Evolutionary conservation across 345 rosid species (phyloP), one percentile per base, ranked within the genome.

Genomic region (Capsella bursapastoris): DNA sequence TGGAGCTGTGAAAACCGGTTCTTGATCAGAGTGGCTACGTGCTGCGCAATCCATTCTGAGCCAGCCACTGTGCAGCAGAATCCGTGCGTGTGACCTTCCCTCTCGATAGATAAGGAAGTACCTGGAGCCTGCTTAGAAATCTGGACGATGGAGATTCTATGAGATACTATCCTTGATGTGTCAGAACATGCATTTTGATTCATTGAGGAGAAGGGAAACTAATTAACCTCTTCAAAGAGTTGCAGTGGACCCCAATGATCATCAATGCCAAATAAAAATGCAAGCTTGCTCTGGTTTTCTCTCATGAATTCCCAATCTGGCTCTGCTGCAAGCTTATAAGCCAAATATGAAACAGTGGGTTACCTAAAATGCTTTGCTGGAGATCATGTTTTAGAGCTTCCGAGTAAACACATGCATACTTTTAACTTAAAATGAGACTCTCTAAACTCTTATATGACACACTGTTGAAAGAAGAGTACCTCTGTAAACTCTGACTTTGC

Each of bases 171-270:
- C 7, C 57, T 44, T 64, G 14, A 14, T 25, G 64, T 35, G 49
- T 41, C 14, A 41, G 9, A 40, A 43, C 28, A 57, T 57, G 52
- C 37, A 28, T 13, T 51, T 14, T 38, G 37, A 18, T 2, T 41
- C 53, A 34, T 6, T 14, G 64, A 31, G 43, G 37, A 48, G 27
- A 47, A 37, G 25, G 32, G 11, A 66, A 59, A 45, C 59, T 57
- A 65, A 6, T 3, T 15, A 68, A 90, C 96, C 95, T 93, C 92
- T 76, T 89, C 88, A 48, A 83, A 83, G 86, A 89, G 82, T 62
- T 88, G 78, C 66, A 88, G 43, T 0, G 98, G 93, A 49, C 93
- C 97, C 97, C 97, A 93, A 71, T 90, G 97, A 80, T 89, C 98
- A 72, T 88, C 90, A 34, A 73, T 68, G 50, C 94, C 93, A 71